phyloP scores from a whole-genome alignment of 768 basidiomycete species.

The Paxillus ammoniavirescens region DNA sequence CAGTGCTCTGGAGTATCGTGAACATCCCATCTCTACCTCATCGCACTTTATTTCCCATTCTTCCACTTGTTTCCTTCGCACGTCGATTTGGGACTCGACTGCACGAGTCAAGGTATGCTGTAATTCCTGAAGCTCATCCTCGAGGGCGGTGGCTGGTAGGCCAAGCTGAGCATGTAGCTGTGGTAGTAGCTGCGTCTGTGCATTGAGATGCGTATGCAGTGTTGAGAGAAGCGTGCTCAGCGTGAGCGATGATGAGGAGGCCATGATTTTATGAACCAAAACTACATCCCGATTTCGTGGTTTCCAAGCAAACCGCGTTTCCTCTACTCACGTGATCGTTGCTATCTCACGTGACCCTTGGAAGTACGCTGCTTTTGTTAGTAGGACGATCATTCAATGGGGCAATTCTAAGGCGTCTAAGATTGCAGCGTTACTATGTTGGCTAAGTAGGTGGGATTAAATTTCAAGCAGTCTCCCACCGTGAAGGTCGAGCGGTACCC shows the following conservation, averaged over 20 bases:
- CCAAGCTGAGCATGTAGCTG: constrained; percentile 83
- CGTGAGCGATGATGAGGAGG: constrained; percentile 33
- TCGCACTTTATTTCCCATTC: constrained; percentile 65
- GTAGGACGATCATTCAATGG: too few relatives aligned
- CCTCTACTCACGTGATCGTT: constrained; percentile 23
- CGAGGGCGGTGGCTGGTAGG: constrained; percentile 72
- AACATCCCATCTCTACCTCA: constrained; percentile 59
- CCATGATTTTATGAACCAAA: constrained; percentile 17
- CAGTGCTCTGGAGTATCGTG: constrained; percentile 64
- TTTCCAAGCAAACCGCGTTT: constrained; percentile 25
- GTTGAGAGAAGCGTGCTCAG: constrained; percentile 73
- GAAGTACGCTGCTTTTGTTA: too few relatives aligned
- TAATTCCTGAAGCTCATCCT: constrained; percentile 74
- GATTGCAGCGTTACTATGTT: not conserved
- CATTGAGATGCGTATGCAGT: constrained; percentile 72
- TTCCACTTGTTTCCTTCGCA: constrained; percentile 74
- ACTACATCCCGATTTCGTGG: constrained; percentile 13
- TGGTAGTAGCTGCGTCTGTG: constrained; percentile 80
- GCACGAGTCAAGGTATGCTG: constrained; percentile 74
- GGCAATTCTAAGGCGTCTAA: not conserved
- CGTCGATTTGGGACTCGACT: constrained; percentile 71
- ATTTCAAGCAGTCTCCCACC: not conserved
- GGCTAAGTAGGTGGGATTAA: not conserved
- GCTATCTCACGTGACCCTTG: constrained; percentile 21
- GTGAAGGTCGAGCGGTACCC: not conserved